Base-by-base conservation (phyloP, 164 flowering plant species). In the Taxillus chinensis region DNA sequence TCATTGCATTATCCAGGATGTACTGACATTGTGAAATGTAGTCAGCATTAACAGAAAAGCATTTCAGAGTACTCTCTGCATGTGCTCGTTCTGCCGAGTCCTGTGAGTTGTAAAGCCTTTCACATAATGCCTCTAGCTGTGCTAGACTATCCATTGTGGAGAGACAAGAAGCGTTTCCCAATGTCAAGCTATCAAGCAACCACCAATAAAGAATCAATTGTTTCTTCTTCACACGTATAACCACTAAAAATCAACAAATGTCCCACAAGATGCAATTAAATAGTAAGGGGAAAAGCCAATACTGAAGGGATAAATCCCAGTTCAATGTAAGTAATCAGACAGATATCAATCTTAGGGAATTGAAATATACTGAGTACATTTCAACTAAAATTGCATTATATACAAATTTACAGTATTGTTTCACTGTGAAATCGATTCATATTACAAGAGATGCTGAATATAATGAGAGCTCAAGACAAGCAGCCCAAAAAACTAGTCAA, bases 21-120 rank as follows among this genome's bases (percentile, higher is more conserved):
- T 80, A 90, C 64, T 93, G 99, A 72, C 99, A 93, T 69, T 93
- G 99, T 27, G 97, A 80, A 61, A 93, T 93, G 74, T 88, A 93
- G 59, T 93, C 99, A 27, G 78, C 74, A 64, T 87, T 93, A 58
- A 82, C 75, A 8, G 97, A 90, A 72, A 93, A 90, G 75, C 95
- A 86, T 74, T 87, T 89, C 75, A 93, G 70, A 38, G 96, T 83
- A 79, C 80, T 90, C 82, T 93, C 99, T 11, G 90, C 97, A 62
- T 89, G 95, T 41, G 95, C 95, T 59, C 99, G 74, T 69, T 93
- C 99, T 12, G 80, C 89, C 5, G 90, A 81, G 71, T 93, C 95
- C 74, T 88, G 96, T 13, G 99, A 89, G 75, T 90, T 93, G 77
- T 93, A 93, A 45, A 93, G 90, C 80, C 97, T 84, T 77, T 93